Base-by-base conservation (phyloP, 2,329 filamentous ascomycete species). In the Tricladium varicosporioides region DNA sequence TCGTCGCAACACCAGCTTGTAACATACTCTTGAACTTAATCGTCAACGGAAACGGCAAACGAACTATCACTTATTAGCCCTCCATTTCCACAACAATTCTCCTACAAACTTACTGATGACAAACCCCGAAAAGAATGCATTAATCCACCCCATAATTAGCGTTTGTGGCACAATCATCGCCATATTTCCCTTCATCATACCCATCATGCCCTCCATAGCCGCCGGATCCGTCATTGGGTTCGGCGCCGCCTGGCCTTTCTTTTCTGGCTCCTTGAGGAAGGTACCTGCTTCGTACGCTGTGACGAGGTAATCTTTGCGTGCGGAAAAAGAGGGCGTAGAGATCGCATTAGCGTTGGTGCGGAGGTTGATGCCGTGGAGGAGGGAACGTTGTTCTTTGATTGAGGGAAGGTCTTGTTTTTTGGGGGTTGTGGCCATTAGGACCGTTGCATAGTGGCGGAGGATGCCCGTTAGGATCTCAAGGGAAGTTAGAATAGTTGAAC, bases 161-260 rank as follows among this genome's bases (percentile, higher is more conserved):
- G 92, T 97, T 75, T 99, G 96, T 49, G 94, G 94, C 57, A 99
- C 91, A 79, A 99, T 97, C 94, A 97, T 99, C 63, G 94, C 93
- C 89, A 99, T 96, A 72, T 99, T 96, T 57, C 92, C 92, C 83
- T 99, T 99, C 91, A 99, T 96, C 91, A 96, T 96, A 65, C 94
- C 93, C 94, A 99, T 99, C 94, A 99, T 99, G 65, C 92, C 93
- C 71, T 99, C 95, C 94, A 99, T 99, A 57, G 91, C 91, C 48
- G 88, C 88, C 18, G 95, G 95, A 73, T 99, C 94, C 10, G 88
- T 90, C 84, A 99, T 92, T 3, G 94, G 94, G 75, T 97, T 99
- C 40, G 91, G 85, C 16, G 92, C 88, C 2, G 92, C 88, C 75
- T 97, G 90, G 52, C 92, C 92, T 70, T 89, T 87, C 69, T 80